phyloP scores from a whole-genome alignment of 2,329 filamentous ascomycete genomes.

The Penicillium olsonii region DNA sequence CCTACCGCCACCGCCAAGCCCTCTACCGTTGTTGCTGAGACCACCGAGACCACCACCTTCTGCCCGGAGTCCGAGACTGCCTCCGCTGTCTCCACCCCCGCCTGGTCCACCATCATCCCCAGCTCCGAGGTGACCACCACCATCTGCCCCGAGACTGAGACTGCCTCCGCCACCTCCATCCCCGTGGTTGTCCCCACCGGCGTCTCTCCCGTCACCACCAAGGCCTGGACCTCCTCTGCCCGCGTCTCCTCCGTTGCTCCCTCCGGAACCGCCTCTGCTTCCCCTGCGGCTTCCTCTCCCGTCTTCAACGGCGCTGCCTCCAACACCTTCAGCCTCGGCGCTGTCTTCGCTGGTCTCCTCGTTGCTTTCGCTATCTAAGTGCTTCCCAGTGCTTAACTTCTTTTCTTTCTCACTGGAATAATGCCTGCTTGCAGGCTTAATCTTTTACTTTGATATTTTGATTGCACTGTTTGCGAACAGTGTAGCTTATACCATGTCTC shows the following conservation, averaged over 20 bases:
- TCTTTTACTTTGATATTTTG: background rate
- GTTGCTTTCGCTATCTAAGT: constrained; percentile 40
- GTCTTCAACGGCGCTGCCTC: constrained; percentile 34
- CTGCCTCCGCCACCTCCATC: constrained; percentile 12
- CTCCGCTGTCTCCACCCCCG: constrained; percentile 9
- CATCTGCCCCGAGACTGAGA: constrained; percentile 24
- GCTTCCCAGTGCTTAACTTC: background rate
- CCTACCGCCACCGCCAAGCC: constrained; percentile 5
- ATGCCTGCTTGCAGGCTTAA: constrained; percentile 9
- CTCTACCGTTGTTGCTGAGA: constrained; percentile 3
- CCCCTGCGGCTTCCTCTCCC: constrained; percentile 12
- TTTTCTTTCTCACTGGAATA: constrained; percentile 7
- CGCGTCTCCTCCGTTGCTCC: constrained; percentile 6
- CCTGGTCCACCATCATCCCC: constrained; percentile 12
- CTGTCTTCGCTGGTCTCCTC: constrained; percentile 35
- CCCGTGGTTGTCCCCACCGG: constrained; percentile 7
- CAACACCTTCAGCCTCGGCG: constrained; percentile 38
- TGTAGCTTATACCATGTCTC: constrained; percentile 5
- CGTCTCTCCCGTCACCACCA: constrained; percentile 11
- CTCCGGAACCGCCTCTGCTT: constrained; percentile 7
- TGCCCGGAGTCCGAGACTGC: constrained; percentile 20
- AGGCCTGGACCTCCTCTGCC: constrained; percentile 1
- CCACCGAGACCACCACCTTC: constrained; percentile 11
- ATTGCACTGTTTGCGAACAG: background rate
- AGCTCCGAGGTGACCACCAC: constrained; percentile 24